Conservation (phyloP, 805 yeast species). For the Pichia scutulata region DNA sequence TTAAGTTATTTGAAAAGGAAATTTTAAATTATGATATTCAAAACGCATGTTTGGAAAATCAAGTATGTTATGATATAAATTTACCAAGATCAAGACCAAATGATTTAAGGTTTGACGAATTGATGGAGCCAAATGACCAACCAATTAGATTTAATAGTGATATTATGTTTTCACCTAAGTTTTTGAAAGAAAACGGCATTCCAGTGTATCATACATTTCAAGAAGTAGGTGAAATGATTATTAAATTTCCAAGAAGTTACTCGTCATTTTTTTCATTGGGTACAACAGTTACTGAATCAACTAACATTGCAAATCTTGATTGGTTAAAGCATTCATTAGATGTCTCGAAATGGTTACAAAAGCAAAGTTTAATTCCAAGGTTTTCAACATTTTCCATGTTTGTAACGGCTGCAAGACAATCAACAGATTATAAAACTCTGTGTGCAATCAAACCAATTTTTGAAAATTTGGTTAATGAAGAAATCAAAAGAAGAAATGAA, state of each 20-base stretch:
- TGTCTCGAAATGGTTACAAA: slow-evolving; percentile 43
- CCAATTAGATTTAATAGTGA: slow-evolving; percentile 32
- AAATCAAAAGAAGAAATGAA: slow-evolving; percentile 34
- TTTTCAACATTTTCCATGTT: slow-evolving; percentile 45
- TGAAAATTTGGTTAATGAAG: slow-evolving; percentile 31
- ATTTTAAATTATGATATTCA: slow-evolving; percentile 14
- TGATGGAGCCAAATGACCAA: slow-evolving; percentile 16
- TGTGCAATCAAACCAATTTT: slow-evolving; percentile 29
- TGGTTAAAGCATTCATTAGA: slow-evolving; percentile 48
- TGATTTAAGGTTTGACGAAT: slow-evolving; percentile 23
- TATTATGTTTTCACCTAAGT: slow-evolving; percentile 41
- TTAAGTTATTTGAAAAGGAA: slow-evolving; percentile 6
- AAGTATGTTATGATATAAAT: slow-evolving; percentile 12
- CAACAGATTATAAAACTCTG: slow-evolving; percentile 34
- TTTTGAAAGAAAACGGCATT: slow-evolving; percentile 42
- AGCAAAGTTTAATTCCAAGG: slow-evolving; percentile 42
- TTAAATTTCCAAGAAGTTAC: slow-evolving; percentile 51
- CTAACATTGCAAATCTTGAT: slow-evolving; percentile 45
- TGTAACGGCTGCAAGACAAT: slow-evolving; percentile 36
- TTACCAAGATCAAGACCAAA: slow-evolving; percentile 25
- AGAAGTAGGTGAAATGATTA: slow-evolving; percentile 51
- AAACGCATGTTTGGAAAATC: slow-evolving; percentile 19
- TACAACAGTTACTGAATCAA: slow-evolving; percentile 46
- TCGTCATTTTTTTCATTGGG: slow-evolving; percentile 48
- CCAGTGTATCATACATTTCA: slow-evolving; percentile 42